These are phyloP conservation scores for Eucalyptus tenuipes DNA, from an alignment of 345 rosid genomes.

Conservation along the genomic window DNA sequence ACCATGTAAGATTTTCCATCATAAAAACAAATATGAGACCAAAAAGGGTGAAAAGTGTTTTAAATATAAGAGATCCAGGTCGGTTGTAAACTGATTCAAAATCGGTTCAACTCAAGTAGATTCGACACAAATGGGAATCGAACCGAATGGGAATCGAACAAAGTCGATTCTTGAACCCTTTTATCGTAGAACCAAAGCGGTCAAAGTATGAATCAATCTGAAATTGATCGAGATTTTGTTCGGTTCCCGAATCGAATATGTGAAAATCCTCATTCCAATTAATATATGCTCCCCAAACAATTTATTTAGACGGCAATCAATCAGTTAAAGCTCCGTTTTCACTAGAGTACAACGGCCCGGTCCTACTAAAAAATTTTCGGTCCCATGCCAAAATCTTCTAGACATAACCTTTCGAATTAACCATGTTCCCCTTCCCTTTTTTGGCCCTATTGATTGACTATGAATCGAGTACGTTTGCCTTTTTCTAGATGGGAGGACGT, in stretches of 20 bases:
- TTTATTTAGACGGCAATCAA: not conserved
- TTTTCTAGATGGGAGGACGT: not conserved
- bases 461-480: not conserved
- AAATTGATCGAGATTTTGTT: rapidly evolving
- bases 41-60: not conserved
- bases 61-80: not conserved
- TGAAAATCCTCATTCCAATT: too few relatives aligned
- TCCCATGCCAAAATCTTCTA: not conserved
- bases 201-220: not conserved
- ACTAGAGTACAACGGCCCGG: not conserved
- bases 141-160: too few relatives aligned
- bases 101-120: not conserved
- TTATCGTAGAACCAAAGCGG: not conserved
- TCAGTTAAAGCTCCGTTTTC: not conserved
- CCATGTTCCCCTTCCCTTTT: not conserved
- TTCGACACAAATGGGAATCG: not conserved
- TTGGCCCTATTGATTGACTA: not conserved
- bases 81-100: rapidly evolving
- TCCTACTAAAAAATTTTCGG: not conserved
- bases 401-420: not conserved
- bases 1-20: not conserved
- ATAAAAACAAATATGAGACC: not conserved
- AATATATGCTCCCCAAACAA: not conserved
- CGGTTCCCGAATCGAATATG: not conserved
- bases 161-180: not conserved